phyloP scores from a whole-genome alignment of 2,329 filamentous ascomycete genomes.

The Zasmidium cellare region DNA sequence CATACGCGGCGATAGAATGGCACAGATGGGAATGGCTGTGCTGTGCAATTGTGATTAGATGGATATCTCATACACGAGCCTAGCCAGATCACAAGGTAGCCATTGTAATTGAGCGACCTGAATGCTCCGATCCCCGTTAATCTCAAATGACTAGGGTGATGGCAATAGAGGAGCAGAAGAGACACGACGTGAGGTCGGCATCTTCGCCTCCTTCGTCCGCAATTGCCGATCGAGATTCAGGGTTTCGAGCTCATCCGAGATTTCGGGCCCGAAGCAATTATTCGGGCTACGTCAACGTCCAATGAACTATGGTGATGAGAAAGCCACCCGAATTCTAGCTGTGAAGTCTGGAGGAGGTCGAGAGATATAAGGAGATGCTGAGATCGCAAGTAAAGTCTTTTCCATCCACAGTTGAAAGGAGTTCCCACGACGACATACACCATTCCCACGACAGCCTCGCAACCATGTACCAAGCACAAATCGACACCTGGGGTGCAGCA shows the following conservation, averaged over 20 bases:
- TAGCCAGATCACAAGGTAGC: too few relatives aligned
- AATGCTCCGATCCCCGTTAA: too few relatives aligned
- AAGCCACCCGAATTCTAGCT: neutral
- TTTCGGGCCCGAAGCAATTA: neutral
- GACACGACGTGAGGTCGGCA: neutral
- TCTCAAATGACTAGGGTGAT: too few relatives aligned
- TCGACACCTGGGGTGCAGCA: constrained; percentile 42
- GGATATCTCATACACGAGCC: too few relatives aligned
- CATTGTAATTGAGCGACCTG: too few relatives aligned
- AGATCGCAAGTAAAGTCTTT: neutral
- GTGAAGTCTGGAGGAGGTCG: neutral
- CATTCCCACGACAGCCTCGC: neutral
- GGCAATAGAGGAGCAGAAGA: neutral
- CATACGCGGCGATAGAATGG: too few relatives aligned
- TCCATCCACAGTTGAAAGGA: too few relatives aligned
- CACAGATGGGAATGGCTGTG: too few relatives aligned
- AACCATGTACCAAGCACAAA: constrained; percentile 42
- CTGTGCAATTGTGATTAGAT: too few relatives aligned
- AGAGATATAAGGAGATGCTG: neutral
- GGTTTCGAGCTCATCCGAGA: neutral
- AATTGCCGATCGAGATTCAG: neutral
- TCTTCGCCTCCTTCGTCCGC: neutral
- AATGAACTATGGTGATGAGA: neutral
- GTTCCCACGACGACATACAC: too few relatives aligned
- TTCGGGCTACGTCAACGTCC: neutral